Base-by-base conservation (phyloP, 371 early-diverging fungal genomes). In the Mucor racemosus region DNA sequence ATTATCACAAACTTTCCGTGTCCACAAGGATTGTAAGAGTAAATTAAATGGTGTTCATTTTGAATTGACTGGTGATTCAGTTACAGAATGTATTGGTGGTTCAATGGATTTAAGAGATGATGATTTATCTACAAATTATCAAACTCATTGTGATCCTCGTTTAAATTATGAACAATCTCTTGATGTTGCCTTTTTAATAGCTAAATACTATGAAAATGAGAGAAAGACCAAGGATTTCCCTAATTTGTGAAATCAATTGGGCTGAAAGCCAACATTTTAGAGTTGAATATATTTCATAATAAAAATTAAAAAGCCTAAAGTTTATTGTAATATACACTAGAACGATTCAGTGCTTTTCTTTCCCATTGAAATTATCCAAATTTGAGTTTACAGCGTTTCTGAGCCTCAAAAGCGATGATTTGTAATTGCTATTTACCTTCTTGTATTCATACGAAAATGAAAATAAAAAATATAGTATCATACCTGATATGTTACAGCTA, bases 1-100 rank as follows among this genome's bases (percentile, higher is more conserved):
- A 75, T 79, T 97, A 60, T 88, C 91, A 6, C 81, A 88, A 69
- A 88, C 92, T 38, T 92, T 97, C 74, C 74, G 88, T 19, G 94
- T 95, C 35, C 99, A 98, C 77, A 85, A 90, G 53, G 79, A 84
- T 15, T 69, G 83, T 34, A 80, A 84, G 44, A 92, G 94, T 60
- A 82, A 87, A 36, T 81, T 97, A 6, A 95, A 94, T 56, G 99
- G 99, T 39, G 95, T 97, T n/a, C 99, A 97, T 70, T 92, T 95
- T 66, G 99, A 98, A 80, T 74, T 97, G 60, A 98, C 98, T 0
- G 99, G 99, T 48, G 97, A 97, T 64, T 80, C 87, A 41, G 95
- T 95, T 9, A 94, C 95, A 68, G 99, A 98, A 82, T 95, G 97
- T 74, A 87, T 95, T 56, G 99, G 99, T 61, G 99, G 99, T 8